Evolutionary conservation across 129 eudicot species (phyloP).

Genomic region (Pseudognaphalium luteoalbum): DNA sequence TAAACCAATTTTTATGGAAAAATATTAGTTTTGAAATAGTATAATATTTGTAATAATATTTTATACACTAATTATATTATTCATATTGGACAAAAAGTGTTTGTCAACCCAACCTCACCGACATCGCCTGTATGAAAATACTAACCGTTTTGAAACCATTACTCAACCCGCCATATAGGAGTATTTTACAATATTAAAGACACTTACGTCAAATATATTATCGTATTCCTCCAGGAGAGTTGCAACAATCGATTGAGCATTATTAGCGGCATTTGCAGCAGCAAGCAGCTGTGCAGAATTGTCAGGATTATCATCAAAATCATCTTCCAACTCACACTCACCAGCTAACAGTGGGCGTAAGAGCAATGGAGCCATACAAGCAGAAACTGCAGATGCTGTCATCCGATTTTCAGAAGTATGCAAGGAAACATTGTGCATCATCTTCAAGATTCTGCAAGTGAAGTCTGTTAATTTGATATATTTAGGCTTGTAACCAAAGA

Average conservation of each 20-base stretch:
- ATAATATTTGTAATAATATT: background rate
- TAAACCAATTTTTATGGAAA: background rate
- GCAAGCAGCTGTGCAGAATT: constrained; percentile 96
- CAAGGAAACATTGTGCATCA: constrained; percentile 86
- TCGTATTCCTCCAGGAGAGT: constrained; percentile 89
- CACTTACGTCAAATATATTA: constrained; percentile 76
- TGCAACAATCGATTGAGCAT: constrained; percentile 83
- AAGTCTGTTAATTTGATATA: background rate
- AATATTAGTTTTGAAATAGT: no score
- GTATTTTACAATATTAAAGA: constrained; percentile 8
- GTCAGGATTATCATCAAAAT: constrained; percentile 71
- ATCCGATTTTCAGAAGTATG: constrained; percentile 80
- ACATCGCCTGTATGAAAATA: background rate
- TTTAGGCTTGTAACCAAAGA: background rate
- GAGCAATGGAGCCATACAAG: constrained; percentile 99
- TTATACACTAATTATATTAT: background rate
- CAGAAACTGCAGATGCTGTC: constrained; percentile 95
- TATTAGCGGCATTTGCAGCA: constrained; percentile 99
- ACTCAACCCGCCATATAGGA: background rate
- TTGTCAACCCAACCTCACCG: background rate
- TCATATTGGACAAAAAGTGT: background rate
- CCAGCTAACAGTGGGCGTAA: constrained; percentile 97
- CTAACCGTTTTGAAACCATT: background rate
- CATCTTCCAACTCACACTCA: constrained; percentile 91
- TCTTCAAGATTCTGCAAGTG: constrained; percentile 72